Evolutionary conservation across 768 basidiomycete genomes (phyloP).

Genomic region (Trametes meyenii): DNA sequence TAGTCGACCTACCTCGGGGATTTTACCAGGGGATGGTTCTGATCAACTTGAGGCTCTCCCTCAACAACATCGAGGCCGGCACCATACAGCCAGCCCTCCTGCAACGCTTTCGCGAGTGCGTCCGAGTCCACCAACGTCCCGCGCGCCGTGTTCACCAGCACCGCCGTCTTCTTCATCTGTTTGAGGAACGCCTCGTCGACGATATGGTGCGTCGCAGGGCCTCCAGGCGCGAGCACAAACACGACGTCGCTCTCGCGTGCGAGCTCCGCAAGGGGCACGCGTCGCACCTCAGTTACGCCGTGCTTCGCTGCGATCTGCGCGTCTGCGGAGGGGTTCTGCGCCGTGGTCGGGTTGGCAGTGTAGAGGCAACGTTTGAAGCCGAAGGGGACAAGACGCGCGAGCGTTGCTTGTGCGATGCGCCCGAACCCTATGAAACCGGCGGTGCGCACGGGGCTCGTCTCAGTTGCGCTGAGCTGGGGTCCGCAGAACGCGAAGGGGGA

Average conservation of each 20-base stretch:
- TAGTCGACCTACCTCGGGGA: slow-evolving; percentile 60
- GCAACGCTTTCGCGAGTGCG: slow-evolving; percentile 80
- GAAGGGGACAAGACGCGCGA: slow-evolving; percentile 80
- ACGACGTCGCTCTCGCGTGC: slow-evolving; percentile 82
- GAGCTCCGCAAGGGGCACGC: slow-evolving; percentile 66
- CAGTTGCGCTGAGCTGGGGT: slow-evolving; percentile 67
- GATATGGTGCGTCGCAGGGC: slow-evolving; percentile 67
- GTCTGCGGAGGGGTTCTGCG: slow-evolving; percentile 44
- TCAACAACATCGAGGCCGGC: slow-evolving; percentile 95
- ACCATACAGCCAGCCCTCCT: slow-evolving; percentile 81
- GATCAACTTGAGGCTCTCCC: slow-evolving; percentile 78
- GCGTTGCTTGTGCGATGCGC: slow-evolving; percentile 85
- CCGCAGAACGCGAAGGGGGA: slow-evolving; percentile 86
- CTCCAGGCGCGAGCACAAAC: slow-evolving; percentile 82
- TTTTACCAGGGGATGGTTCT: slow-evolving; percentile 79
- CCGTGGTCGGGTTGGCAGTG: slow-evolving; percentile 55
- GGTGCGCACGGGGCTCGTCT: slow-evolving; percentile 56
- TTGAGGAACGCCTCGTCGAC: slow-evolving; percentile 71
- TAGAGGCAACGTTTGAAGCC: slow-evolving; percentile 79
- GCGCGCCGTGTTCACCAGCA: slow-evolving; percentile 84
- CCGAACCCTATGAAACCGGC: slow-evolving; percentile 95
- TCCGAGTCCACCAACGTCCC: slow-evolving; percentile 91
- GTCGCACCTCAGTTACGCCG: slow-evolving; percentile 44
- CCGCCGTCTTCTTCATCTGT: slow-evolving; percentile 82
- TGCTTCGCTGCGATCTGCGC: slow-evolving; percentile 34